Evolutionary conservation across 345 rosid species (phyloP).

Genomic region (Citrus hindsii): DNA sequence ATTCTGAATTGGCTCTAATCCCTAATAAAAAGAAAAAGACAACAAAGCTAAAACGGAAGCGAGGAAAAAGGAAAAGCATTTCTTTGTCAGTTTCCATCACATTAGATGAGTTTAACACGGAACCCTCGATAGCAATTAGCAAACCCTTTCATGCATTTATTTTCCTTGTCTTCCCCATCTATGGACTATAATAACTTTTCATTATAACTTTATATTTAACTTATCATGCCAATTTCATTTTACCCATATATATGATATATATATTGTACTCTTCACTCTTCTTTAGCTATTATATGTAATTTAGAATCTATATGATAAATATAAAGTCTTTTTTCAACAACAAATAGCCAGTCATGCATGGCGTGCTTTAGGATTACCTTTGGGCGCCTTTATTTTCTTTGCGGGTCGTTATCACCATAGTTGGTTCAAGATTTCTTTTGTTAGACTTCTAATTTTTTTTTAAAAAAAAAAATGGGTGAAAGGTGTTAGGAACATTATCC

Average conservation of each 20-base stretch:
- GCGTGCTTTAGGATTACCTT: not conserved
- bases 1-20: not conserved
- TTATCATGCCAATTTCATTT: too few species aligned
- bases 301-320: too few species aligned
- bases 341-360: not conserved
- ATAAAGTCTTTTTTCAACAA: not conserved
- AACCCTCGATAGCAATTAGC: not conserved
- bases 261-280: too few species aligned
- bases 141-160: constrained; percentile 8
- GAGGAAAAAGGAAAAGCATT: constrained; percentile 19
- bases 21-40: constrained; percentile 4
- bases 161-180: not conserved
- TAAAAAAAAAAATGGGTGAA: too few species aligned
- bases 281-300: too few species aligned
- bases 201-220: too few species aligned
- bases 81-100: constrained; percentile 30
- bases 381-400: not conserved
- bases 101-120: constrained; percentile 18
- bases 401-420: not conserved
- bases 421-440: not conserved
- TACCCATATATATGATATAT: not conserved
- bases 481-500: too few species aligned
- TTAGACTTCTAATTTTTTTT: not conserved
- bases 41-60: not conserved
- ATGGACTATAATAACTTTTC: too few species aligned